Base-by-base conservation (phyloP, 164 flowering plant genomes). In the Kalanchoe fedtschenkoi region DNA sequence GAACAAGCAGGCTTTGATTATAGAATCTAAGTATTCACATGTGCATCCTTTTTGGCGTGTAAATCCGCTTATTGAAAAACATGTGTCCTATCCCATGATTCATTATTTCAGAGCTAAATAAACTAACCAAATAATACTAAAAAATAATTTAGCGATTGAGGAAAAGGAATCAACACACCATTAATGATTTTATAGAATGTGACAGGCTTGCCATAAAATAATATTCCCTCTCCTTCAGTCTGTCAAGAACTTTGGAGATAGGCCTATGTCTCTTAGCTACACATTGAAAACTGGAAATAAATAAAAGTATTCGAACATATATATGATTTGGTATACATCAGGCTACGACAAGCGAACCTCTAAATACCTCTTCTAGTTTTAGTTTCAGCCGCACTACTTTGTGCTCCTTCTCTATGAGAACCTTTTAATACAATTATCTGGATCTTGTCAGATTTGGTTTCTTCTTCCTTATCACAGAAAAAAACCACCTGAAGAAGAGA, bases 141-240 rank as follows among this genome's bases (percentile, higher is more conserved):
- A 42, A 42, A 14, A 34, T 34, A 29, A 5, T 33, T 21, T 8
- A 33, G 61, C 38, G 1, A 19, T 24, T 19, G 41, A 19, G 7
- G 6, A 32, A 68, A 32, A 3, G 21, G 42, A 33, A 44, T 34
- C 32, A 47, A 65, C 71, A 61, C 75, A 87, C 96, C 90, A 72
- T 61, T 21, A 70, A 64, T 34, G 14, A 57, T 55, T 74, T 78
- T 34, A 83, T 62, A 54, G 75, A 71, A 8, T 37, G 39, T 75
- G 72, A 74, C 41, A 88, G 58, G 65, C 63, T 67, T 67, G 63
- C 37, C 77, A 65, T 79, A 68, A 91, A 84, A 61, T 78, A 69
- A 53, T 24, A 56, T 67, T 85, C 87, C 62, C 85, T 76, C 65
- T 71, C 84, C 76, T 73, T 80, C 73, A 87, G 69, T 56, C 68